phyloP scores from a whole-genome alignment of 805 yeast genomes.

The Candida arabinofermentans region DNA sequence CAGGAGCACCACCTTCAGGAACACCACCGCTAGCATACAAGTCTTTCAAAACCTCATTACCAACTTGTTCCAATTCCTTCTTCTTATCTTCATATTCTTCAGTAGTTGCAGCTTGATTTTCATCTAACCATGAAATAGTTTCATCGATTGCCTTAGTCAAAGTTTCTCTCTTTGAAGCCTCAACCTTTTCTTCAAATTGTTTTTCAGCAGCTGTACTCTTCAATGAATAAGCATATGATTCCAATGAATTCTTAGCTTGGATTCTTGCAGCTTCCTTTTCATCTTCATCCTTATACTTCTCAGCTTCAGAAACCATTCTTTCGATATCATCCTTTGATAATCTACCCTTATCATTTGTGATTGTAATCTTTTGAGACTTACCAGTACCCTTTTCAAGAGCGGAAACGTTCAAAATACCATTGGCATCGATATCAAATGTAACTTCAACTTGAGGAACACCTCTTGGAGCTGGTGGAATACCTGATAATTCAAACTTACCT shows the following conservation, averaged over 20 bases:
- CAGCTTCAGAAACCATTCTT: slow-evolving; percentile 63
- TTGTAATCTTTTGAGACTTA: slow-evolving; percentile 84
- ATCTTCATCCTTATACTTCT: slow-evolving; percentile 59
- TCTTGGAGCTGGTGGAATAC: slow-evolving; percentile 89
- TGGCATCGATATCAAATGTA: slow-evolving; percentile 82
- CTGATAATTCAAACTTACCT: slow-evolving; percentile 82
- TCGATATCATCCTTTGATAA: slow-evolving; percentile 66
- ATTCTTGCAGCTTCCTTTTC: slow-evolving; percentile 56
- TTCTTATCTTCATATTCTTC: slow-evolving; percentile 92
- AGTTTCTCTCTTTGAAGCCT: slow-evolving; percentile 45
- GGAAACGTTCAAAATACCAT: slow-evolving; percentile 79
- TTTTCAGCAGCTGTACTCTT: slow-evolving; percentile 42
- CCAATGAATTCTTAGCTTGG: slow-evolving; percentile 54
- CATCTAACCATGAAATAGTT: slow-evolving; percentile 82
- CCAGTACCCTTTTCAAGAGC: slow-evolving; percentile 96
- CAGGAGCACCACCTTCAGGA: slow-evolving; percentile 44
- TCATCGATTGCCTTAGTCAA: slow-evolving; percentile 77
- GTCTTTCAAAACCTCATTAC: slow-evolving; percentile 95
- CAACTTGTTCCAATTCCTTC: slow-evolving; percentile 92
- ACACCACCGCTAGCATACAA: slow-evolving; percentile 93
- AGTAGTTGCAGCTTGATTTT: slow-evolving; percentile 85
- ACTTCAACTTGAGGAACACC: slow-evolving; percentile 91
- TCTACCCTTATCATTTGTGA: slow-evolving; percentile 93
- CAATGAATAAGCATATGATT: slow-evolving; percentile 54
- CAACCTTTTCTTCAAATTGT: slow-evolving; percentile 34